Evolutionary conservation across 306 rosid genomes (phyloP).

Genomic region (Vigna reflexopilosa): DNA sequence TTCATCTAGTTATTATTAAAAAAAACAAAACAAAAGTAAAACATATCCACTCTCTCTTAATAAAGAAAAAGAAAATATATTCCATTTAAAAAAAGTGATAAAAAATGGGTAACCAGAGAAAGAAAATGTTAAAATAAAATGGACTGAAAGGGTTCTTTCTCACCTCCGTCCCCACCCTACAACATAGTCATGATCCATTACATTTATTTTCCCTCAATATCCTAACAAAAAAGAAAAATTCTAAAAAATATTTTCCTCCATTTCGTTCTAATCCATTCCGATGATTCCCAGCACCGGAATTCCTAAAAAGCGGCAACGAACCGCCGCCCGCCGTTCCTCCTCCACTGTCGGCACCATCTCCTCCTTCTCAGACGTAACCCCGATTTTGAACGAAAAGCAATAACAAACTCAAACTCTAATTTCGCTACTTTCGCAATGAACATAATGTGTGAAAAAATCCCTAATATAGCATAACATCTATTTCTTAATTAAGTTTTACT

Average conservation of each 20-base stretch:
- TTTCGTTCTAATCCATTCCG: not conserved
- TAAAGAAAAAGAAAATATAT: not conserved
- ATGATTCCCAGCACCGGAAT: constrained; percentile 50
- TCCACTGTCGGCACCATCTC: constrained; percentile 34
- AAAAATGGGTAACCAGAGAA: no score
- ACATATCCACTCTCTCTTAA: no score
- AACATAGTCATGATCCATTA: not conserved
- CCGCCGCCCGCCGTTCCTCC: constrained; percentile 48
- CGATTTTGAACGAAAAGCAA: no score
- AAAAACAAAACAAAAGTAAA: no score
- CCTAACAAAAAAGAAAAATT: not conserved
- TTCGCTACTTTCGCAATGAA: no score
- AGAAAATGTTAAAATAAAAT: not conserved
- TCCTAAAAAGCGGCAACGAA: constrained; percentile 72
- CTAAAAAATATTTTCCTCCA: not conserved
- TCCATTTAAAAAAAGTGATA: no score
- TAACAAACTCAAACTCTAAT: no score
- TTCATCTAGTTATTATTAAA: no score
- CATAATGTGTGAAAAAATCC: no score
- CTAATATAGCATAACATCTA: no score
- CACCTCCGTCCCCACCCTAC: not conserved
- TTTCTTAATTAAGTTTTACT: no score
- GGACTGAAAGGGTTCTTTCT: not conserved
- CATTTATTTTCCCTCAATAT: not conserved
- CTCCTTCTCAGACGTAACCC: constrained; percentile 39